Evolutionary conservation across 2,329 filamentous ascomycete genomes (phyloP).

Genomic region (Penicillium brasilianum): DNA sequence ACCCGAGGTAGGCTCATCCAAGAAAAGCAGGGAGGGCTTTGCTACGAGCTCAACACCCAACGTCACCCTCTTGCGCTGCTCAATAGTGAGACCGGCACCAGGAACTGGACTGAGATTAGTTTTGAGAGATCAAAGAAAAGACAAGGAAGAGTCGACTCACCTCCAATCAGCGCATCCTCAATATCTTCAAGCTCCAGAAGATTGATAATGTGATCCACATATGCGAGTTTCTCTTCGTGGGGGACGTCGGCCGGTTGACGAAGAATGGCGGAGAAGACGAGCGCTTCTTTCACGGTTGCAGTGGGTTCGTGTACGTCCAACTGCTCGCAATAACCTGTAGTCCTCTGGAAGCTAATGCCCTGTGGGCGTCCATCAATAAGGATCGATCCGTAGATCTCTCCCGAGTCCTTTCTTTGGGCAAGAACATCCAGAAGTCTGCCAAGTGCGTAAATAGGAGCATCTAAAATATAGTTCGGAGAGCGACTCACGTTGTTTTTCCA

Average conservation of each 20-base stretch:
- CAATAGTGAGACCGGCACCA: conserved; percentile 65
- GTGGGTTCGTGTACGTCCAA: conserved; percentile 69
- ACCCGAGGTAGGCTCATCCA: conserved; percentile 66
- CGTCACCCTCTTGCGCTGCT: conserved; percentile 68
- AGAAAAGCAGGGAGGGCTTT: conserved; percentile 65
- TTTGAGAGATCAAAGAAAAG: not conserved
- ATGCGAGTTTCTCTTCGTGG: conserved; percentile 64
- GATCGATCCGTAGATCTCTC: conserved; percentile 49
- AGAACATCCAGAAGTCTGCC: conserved; percentile 50
- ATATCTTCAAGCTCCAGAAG: conserved; percentile 69
- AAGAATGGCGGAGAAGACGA: conserved; percentile 67
- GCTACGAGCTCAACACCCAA: conserved; percentile 65
- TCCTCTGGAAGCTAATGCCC: conserved; percentile 54
- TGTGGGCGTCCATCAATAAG: conserved; percentile 50
- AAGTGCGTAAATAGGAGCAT: not conserved
- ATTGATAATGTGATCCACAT: conserved; percentile 68
- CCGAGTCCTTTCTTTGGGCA: conserved; percentile 51
- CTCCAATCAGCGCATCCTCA: conserved; percentile 66
- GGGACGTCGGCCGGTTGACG: conserved; percentile 62
- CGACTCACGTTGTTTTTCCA: conserved; percentile 49
- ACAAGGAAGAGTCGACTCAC: conserved; percentile 20
- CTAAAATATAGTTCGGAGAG: not conserved
- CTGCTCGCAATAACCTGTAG: conserved; percentile 62
- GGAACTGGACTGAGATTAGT: conserved; percentile 33
- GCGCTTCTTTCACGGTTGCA: conserved; percentile 66